phyloP scores from a whole-genome alignment of 352 stramenopile genomes.

The Aphanomyces stellatus region DNA sequence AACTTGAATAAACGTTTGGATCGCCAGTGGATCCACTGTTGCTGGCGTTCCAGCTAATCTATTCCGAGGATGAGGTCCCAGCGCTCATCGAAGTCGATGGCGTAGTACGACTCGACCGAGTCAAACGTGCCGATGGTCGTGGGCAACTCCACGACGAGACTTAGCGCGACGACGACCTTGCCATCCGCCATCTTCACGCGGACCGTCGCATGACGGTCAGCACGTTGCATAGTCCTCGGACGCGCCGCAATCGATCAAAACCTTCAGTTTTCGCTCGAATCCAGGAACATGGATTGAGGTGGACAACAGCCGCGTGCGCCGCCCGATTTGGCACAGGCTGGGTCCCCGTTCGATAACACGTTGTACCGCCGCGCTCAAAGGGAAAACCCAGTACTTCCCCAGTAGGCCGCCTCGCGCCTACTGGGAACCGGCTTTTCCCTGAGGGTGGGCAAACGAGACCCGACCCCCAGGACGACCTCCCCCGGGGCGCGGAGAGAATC shows the following conservation, averaged over 20 bases:
- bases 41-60: background rate
- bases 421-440: constrained; percentile 22
- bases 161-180: too few species aligned
- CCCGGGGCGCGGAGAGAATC: background rate
- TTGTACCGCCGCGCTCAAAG: background rate
- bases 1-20: background rate
- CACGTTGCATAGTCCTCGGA: background rate
- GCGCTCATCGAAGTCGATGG: background rate
- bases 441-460: too few species aligned
- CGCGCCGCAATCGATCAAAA: background rate
- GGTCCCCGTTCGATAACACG: background rate
- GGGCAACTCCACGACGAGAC: too few species aligned
- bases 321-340: background rate
- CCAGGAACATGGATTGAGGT: background rate
- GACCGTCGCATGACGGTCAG: background rate
- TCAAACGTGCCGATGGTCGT: background rate
- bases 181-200: background rate
- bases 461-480: too few species aligned
- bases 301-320: background rate
- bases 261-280: background rate
- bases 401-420: constrained; percentile 26
- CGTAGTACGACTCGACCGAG: background rate
- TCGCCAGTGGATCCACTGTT: background rate
- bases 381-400: constrained; percentile 17
- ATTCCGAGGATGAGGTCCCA: constrained; percentile 3